Conservation (phyloP, 1,284 basidiomycete species). For the Apiotrichum domesticum region DNA sequence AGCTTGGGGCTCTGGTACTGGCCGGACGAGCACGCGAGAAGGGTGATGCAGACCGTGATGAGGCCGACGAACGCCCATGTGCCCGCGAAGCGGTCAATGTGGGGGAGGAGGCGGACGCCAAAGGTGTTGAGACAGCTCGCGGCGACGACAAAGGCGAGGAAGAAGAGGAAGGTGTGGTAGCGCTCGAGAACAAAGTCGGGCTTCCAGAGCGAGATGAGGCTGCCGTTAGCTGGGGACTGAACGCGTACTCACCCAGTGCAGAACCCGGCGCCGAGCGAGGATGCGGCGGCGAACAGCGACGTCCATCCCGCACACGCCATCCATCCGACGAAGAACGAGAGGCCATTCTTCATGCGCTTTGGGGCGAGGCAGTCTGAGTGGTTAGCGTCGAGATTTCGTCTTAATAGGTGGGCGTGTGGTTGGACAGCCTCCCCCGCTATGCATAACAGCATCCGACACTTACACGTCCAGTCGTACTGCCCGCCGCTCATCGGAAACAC, state of each 20-base stretch:
- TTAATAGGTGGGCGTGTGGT: too few relatives aligned
- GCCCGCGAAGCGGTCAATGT: slow-evolving; percentile 23
- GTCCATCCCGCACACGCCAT: slow-evolving; percentile 40
- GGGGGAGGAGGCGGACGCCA: slow-evolving; percentile 10
- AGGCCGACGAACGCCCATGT: slow-evolving; percentile 36
- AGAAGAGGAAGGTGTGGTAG: slow-evolving; percentile 15
- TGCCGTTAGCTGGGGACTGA: slow-evolving; percentile 12
- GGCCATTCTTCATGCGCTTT: not conserved
- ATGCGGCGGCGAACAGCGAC: slow-evolving; percentile 38
- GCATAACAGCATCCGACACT: not conserved
- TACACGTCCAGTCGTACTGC: slow-evolving; percentile 38
- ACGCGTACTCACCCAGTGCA: slow-evolving; percentile 19
- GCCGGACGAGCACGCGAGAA: slow-evolving; percentile 21
- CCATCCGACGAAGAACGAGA: slow-evolving; percentile 17
- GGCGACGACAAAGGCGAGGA: slow-evolving; percentile 2
- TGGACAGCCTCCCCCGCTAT: too few relatives aligned
- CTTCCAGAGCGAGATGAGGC: slow-evolving; percentile 13
- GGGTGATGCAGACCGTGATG: slow-evolving; percentile 35
- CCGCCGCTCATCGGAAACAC: slow-evolving; percentile 27
- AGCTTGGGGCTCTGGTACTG: slow-evolving; percentile 37
- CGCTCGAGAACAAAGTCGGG: slow-evolving; percentile 1
- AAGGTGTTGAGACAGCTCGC: slow-evolving; percentile 15
- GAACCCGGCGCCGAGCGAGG: slow-evolving; percentile 25
- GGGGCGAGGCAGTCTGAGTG: slow-evolving; percentile 11
- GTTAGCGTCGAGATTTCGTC: not conserved